Evolutionary conservation across 2,329 filamentous ascomycete species (phyloP).

Genomic region (Diaporthe longicolla): DNA sequence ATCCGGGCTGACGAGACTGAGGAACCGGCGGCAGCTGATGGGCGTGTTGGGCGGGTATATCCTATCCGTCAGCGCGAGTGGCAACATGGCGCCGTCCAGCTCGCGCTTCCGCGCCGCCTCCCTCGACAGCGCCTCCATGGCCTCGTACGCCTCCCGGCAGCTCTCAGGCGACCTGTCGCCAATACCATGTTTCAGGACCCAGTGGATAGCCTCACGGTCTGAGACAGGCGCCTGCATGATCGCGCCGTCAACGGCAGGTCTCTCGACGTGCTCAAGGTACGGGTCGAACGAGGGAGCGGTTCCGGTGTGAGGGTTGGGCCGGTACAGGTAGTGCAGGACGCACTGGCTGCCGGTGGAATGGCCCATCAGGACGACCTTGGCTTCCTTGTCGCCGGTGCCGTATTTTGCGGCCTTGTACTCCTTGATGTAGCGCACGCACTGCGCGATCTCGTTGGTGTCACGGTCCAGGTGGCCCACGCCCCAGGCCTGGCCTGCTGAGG

Average conservation of each 20-base stretch:
- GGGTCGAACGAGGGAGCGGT: constrained; percentile 44
- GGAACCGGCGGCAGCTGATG: constrained; percentile 49
- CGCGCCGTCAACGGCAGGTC: constrained; percentile 67
- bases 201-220: constrained; percentile 68
- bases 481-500: constrained; percentile 55
- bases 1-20: constrained; percentile 62
- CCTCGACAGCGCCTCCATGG: constrained; percentile 55
- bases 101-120: constrained; percentile 45
- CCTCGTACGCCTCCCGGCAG: constrained; percentile 53
- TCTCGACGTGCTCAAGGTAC: constrained; percentile 50
- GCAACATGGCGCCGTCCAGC: constrained; percentile 51
- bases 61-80: constrained; percentile 50
- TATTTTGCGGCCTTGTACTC: constrained; percentile 52
- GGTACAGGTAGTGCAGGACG: constrained; percentile 71
- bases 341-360: constrained; percentile 79
- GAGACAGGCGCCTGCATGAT: constrained; percentile 76
- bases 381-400: constrained; percentile 49
- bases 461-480: constrained; percentile 54
- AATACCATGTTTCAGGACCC: constrained; percentile 53
- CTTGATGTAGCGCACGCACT: constrained; percentile 50
- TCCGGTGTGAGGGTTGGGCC: constrained; percentile 55
- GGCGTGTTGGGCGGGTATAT: constrained; percentile 51
- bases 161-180: constrained; percentile 48
- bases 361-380: constrained; percentile 75
- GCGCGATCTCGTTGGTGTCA: constrained; percentile 54